These are phyloP conservation scores for Saccharomyces mikatae DNA, from an alignment of 805 yeast genomes.

Conservation along the genomic window DNA sequence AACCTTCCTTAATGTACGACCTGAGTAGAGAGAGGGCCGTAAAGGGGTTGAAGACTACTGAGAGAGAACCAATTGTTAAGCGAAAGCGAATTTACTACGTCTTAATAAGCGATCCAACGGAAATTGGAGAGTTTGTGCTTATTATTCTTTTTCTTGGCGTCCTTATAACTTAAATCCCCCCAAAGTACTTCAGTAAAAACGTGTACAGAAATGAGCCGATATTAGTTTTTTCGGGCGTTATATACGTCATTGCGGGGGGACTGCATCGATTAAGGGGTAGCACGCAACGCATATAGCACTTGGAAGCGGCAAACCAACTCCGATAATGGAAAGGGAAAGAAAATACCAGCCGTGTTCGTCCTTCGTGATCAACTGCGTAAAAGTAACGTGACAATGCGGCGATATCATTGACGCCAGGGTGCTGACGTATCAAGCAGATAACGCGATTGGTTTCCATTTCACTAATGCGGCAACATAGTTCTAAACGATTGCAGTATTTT, in stretches of 20 bases:
- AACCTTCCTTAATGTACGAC: background rate
- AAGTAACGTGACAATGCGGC: background rate
- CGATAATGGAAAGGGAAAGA: background rate
- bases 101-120: background rate
- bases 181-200: background rate
- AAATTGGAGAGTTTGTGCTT: background rate
- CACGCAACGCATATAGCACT: no score
- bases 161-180: background rate
- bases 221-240: background rate
- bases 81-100: background rate
- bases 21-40: background rate
- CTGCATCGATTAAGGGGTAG: background rate
- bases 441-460: no score
- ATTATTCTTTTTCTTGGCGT: background rate
- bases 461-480: background rate
- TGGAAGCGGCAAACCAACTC: no score
- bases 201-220: background rate
- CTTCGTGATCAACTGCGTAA: background rate
- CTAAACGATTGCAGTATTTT: background rate
- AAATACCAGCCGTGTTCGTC: background rate
- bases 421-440: background rate
- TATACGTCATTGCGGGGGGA: background rate
- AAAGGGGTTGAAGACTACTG: background rate
- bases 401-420: background rate
- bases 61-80: background rate